A percentile compares a stretch with the other conserved stretches of the same genome.
Conservation (phyloP, 805 yeast species). For the Grigorovia transvaalensis region DNA sequence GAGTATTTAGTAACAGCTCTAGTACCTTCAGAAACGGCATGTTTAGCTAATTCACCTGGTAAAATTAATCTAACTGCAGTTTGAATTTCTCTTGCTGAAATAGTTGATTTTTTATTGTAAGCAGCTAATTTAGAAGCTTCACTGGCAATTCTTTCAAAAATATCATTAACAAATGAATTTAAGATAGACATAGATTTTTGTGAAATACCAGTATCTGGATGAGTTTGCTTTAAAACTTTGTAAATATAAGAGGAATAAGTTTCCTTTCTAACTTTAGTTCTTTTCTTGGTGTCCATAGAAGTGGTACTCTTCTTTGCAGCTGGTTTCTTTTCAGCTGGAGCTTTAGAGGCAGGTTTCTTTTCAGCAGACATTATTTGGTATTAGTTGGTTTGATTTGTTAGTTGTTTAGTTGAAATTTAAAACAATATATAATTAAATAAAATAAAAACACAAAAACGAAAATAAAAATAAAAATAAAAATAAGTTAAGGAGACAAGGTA, state of each 20-base stretch:
- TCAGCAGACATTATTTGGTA: conserved; percentile 50
- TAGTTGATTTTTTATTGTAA: conserved; percentile 96
- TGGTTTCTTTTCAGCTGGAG: conserved; percentile 28
- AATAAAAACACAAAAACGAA: background rate
- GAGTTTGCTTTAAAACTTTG: conserved; percentile 97
- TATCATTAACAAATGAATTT: conserved; percentile 97
- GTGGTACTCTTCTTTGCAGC: conserved; percentile 93
- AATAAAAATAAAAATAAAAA: background rate
- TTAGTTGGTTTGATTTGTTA: background rate
- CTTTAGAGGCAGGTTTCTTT: conserved; percentile 36
- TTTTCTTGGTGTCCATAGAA: conserved; percentile 68
- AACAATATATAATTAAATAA: background rate
- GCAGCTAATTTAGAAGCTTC: conserved; percentile 98
- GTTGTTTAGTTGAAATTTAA: background rate
- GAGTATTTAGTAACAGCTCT: conserved; percentile 97
- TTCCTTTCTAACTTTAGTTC: conserved; percentile 93
- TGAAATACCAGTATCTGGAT: conserved; percentile 99
- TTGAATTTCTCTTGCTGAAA: conserved; percentile 96
- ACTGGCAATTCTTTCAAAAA: conserved; percentile 94
- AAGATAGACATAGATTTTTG: conserved; percentile 97
- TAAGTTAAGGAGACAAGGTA: too few relatives aligned
- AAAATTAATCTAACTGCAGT: conserved; percentile 96
- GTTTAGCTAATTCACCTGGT: conserved; percentile 97
- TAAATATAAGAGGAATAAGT: conserved; percentile 96
- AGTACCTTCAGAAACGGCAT: conserved; percentile 97